phyloP scores from a whole-genome alignment of 495 filamentous ascomycete genomes.

The Penicillium salamii region DNA sequence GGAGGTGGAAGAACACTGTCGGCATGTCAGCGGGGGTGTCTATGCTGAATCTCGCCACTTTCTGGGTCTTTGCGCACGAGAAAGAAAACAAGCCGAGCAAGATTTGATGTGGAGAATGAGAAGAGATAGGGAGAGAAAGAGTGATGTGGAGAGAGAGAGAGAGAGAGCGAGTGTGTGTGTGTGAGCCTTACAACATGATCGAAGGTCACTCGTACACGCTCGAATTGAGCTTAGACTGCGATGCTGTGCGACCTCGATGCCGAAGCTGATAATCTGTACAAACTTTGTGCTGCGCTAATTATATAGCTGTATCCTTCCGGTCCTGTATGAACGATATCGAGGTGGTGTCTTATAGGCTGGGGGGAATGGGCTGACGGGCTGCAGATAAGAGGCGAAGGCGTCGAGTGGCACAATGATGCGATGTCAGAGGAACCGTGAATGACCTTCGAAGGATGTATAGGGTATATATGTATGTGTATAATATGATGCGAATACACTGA shows the following conservation, averaged over 20 bases:
- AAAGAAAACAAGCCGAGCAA: too few species aligned
- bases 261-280: background rate
- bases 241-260: constrained; percentile 10
- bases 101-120: background rate
- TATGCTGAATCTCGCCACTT: too few species aligned
- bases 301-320: background rate
- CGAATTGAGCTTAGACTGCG: constrained; percentile 8
- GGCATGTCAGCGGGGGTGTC: constrained; percentile 9
- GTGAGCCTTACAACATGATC: constrained; percentile 42
- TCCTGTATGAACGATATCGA: background rate
- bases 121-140: constrained; percentile 1
- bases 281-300: background rate
- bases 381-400: background rate
- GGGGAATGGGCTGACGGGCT: background rate
- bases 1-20: constrained; percentile 77
- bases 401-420: background rate
- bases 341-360: background rate
- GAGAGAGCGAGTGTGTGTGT: too few species aligned
- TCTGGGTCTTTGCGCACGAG: background rate
- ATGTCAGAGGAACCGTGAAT: background rate
- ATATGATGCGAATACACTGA: background rate
- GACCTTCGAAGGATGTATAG: background rate
- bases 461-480: background rate
- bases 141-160: constrained; percentile 2
- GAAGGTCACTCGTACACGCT: constrained; percentile 10